phyloP scores from a whole-genome alignment of 192 early-diverging fungal genomes.

The Coemansia sp. region DNA sequence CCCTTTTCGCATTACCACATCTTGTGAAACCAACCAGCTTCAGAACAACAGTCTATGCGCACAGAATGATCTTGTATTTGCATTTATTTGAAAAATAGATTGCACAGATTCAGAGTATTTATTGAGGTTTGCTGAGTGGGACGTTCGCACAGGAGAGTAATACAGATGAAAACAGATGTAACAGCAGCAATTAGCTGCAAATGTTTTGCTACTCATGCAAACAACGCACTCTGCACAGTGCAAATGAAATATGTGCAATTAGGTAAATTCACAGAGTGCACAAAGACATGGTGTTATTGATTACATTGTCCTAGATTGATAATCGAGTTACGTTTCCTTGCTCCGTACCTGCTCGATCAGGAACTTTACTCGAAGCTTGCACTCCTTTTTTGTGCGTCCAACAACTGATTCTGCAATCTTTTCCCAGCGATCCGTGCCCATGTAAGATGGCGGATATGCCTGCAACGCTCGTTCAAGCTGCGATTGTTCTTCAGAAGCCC shows the following conservation, averaged over 20 bases:
- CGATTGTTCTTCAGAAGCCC: slow-evolving; percentile 59
- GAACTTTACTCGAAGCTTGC: slow-evolving; percentile 62
- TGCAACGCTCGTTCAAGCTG: slow-evolving; percentile 61
- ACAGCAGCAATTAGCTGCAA: too few relatives aligned
- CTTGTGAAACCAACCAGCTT: too few relatives aligned
- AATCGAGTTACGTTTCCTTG: background rate
- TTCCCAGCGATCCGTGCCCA: slow-evolving; percentile 66
- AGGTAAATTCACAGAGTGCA: background rate
- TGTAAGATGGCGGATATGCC: slow-evolving; percentile 59
- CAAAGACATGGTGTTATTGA: background rate
- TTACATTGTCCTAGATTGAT: background rate
- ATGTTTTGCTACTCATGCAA: too few relatives aligned
- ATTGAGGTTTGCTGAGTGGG: too few relatives aligned
- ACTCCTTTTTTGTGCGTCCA: slow-evolving; percentile 65
- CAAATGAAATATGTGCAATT: background rate
- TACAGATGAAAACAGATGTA: too few relatives aligned
- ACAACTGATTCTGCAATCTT: slow-evolving; percentile 61
- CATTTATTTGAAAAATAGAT: too few relatives aligned
- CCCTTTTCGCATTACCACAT: too few relatives aligned
- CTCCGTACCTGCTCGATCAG: slow-evolving; percentile 23
- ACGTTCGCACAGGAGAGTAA: too few relatives aligned
- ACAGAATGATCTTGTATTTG: too few relatives aligned
- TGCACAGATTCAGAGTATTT: too few relatives aligned
- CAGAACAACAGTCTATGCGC: too few relatives aligned
- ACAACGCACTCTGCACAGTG: too few relatives aligned